Percentiles rank a stretch among this genome's conserved stretches.
Evolutionary conservation across 257 asterid species (phyloP).

Genomic region (Lavandula angustifolia): DNA sequence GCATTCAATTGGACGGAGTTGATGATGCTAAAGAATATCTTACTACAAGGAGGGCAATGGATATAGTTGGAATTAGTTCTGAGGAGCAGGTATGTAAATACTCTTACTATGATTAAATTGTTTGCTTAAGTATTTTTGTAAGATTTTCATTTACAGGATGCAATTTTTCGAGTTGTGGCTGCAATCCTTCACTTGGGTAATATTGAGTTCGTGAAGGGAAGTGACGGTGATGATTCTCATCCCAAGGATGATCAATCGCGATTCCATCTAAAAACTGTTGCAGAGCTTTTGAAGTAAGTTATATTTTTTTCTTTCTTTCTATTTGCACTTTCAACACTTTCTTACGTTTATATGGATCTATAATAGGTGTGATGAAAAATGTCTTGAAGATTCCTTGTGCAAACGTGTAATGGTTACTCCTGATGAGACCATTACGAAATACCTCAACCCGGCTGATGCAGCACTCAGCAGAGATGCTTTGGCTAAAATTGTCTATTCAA

Average conservation of each 20-base stretch:
- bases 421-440: constrained; percentile 80
- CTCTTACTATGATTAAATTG: constrained; percentile 12
- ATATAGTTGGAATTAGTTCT: constrained; percentile 72
- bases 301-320: constrained; percentile 6
- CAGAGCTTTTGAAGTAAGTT: constrained; percentile 74
- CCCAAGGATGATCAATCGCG: constrained; percentile 79
- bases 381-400: constrained; percentile 83
- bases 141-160: constrained; percentile 58
- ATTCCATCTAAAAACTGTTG: constrained; percentile 67
- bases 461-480: constrained; percentile 77
- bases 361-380: constrained; percentile 71
- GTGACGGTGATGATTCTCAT: constrained; percentile 69
- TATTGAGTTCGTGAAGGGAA: constrained; percentile 65
- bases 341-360: constrained; percentile 22
- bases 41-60: constrained; percentile 84
- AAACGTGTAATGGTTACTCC: constrained; percentile 89
- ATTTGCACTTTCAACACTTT: constrained; percentile 11
- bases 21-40: constrained; percentile 79
- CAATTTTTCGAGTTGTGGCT: constrained; percentile 82
- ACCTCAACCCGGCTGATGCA: constrained; percentile 72
- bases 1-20: constrained; percentile 60
- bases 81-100: constrained; percentile 68
- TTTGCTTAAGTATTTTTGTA: constrained; percentile 23
- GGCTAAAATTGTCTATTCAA: constrained; percentile 78
- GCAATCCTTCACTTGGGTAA: constrained; percentile 93